Evolutionary conservation across 805 yeast genomes (phyloP), one percentile per base, ranked within the genome.

Genomic region (Teunomyces tritomae): DNA sequence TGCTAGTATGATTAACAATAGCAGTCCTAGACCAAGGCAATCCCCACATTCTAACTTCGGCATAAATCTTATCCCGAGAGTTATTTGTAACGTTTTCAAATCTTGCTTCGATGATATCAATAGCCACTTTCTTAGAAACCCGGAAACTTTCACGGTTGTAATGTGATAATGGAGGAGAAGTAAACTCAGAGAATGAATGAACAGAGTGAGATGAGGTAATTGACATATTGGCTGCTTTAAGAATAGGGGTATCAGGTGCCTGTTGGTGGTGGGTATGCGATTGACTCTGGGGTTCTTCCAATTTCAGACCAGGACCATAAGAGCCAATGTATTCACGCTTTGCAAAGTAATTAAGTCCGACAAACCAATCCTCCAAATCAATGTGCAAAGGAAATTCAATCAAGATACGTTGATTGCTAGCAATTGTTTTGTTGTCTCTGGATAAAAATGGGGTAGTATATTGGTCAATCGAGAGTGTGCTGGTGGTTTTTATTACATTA

Each of bases 21-120:
- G 90, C 84, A 0, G 97, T 88, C 54, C 89, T 72, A 33, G 87
- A 88, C 89, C 92, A 86, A 0, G 85, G 81, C 41, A 80, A 73
- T 14, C 80, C 83, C 85, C 94, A 86, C 62, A 88, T 73, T 13
- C 77, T 68, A 2, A 90, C 71, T 56, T 89, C 96, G 1, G 87
- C 81, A 58, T 87, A 91, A 1, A 84, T 56, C 46, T 67, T 68
- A 5, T 55, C 50, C 24, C 20, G 32, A 8, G 39, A 17, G 28
- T 32, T 9, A 11, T 9, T 39, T 34, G 48, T 41, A 20, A 51
- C 26, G 33, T 55, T 55, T 48, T 73, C 75, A 51, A 84, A 75
- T 39, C 76, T 76, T 0, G 89, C 89, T 54, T 87, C 94, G 14
- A 87, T 63, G 8, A 87, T 77, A 51, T 82, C 85, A 10, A 87